Evolutionary conservation across 306 rosid species (phyloP).

Genomic region (Vicia villosa): DNA sequence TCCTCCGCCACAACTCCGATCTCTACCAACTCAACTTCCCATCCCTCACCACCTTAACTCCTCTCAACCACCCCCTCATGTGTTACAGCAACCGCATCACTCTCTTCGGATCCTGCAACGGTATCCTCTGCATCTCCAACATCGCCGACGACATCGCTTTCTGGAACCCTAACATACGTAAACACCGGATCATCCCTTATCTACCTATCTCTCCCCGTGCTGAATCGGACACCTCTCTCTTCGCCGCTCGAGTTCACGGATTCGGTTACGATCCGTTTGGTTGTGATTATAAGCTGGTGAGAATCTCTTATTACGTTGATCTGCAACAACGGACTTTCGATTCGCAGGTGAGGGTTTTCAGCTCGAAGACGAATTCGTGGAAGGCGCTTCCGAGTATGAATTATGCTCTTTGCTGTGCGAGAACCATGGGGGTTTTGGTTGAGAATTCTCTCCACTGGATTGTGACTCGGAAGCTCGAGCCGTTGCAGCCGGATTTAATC

Average conservation of each 20-base stretch:
- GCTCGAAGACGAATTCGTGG: slow-evolving; percentile 55
- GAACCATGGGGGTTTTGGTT: slow-evolving; percentile 62
- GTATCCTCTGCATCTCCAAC: slow-evolving; percentile 70
- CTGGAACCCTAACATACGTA: slow-evolving; percentile 66
- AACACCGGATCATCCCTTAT: slow-evolving; percentile 52
- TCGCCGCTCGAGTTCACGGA: slow-evolving; percentile 58
- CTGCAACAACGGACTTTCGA: slow-evolving; percentile 40
- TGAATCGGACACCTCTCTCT: slow-evolving; percentile 28
- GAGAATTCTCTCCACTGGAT: slow-evolving; percentile 66
- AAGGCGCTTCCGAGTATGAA: slow-evolving; percentile 49
- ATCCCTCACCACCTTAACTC: slow-evolving; percentile 28
- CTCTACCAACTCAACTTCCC: slow-evolving; percentile 46
- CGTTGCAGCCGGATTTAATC: slow-evolving; percentile 43
- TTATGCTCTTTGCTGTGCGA: slow-evolving; percentile 49
- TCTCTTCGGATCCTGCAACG: slow-evolving; percentile 64
- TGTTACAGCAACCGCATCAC: slow-evolving; percentile 70
- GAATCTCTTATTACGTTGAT: slow-evolving; percentile 59
- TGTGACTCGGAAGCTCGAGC: slow-evolving; percentile 46
- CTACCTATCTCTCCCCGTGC: slow-evolving; percentile 39
- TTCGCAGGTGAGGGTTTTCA: slow-evolving; percentile 54
- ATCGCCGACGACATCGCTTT: slow-evolving; percentile 78
- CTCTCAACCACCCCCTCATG: slow-evolving; percentile 75
- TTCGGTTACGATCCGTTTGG: slow-evolving; percentile 53
- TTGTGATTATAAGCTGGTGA: slow-evolving; percentile 57
- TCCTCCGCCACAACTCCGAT: slow-evolving; percentile 47